Evolutionary conservation across 306 rosid genomes (phyloP), one percentile per base, ranked within the genome.

Genomic region (Rosa lucieae): DNA sequence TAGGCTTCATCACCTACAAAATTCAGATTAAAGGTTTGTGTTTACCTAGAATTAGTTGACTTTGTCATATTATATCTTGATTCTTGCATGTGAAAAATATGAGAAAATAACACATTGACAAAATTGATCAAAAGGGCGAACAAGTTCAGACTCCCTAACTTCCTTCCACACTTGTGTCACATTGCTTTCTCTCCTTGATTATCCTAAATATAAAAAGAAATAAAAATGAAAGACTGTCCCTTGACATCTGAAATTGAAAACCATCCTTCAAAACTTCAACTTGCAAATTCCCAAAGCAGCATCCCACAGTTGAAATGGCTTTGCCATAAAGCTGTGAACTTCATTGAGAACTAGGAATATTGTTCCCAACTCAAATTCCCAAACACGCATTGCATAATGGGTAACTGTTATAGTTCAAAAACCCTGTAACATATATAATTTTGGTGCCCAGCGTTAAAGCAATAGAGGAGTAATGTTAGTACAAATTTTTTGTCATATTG

Each of bases 281-380:
- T 52, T 52, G 4, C 56, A 77, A 81, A 83, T 84, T 88, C 53
- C 67, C 63, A 52, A 81, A 74, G 83, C 82, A 83, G 78, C 91
- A 51, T 77, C 89, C 80, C 72, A 79, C 80, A 66, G 83, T 39
- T n/a, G 61, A 77, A 49, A 59, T 49, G 89, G 89, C 70, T 75
- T 37, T 32, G 42, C 77, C 77, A 81, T 84, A 70, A 71, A 76
- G 29, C 69, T 85, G 62, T 82, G 75, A 59, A 14, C 63, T 55
- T 62, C 53, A 2, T 48, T 85, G 35, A 51, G 71, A 78, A 53
- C 32, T 35, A 75, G 82, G 15, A 79, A 77, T 52, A 79, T 83
- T 66, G 84, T 66, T 17, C 81, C 81, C 10, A 73, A 84, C 17
- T 52, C n/a, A 52, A 52, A 5, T 1, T 52, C 58, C 15, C 58